A percentile compares a stretch with the other conserved stretches of the same genome.
These are phyloP conservation scores for Talaromyces sp. DNA, from an alignment of 2,329 filamentous ascomycete species.

Conservation along the genomic window DNA sequence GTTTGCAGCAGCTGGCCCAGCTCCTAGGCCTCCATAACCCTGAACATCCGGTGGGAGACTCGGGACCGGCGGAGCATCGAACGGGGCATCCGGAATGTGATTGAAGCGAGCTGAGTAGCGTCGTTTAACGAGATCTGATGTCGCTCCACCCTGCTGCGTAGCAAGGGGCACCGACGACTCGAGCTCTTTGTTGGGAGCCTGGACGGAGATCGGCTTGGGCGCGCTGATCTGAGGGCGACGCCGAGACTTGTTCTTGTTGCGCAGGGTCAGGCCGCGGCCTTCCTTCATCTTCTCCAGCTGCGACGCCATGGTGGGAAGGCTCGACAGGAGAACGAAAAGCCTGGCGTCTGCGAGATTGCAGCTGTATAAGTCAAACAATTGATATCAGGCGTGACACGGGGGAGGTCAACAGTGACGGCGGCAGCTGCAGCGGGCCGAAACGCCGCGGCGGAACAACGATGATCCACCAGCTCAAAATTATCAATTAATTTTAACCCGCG, in stretches of 20 bases:
- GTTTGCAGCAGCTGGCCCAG: conserved; percentile 38
- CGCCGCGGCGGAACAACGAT: conserved; percentile 34
- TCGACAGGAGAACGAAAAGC: conserved; percentile 7
- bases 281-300: conserved; percentile 37
- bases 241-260: conserved; percentile 56
- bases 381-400: not conserved
- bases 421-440: conserved; percentile 18
- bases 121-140: conserved; percentile 83
- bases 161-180: conserved; percentile 13
- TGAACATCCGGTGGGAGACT: conserved; percentile 55
- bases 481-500: conserved; percentile 6
- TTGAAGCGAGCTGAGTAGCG: conserved; percentile 93
- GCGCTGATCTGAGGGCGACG: conserved; percentile 57
- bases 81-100: conserved; percentile 64
- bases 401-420: not conserved
- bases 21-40: conserved; percentile 52
- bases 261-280: conserved; percentile 56
- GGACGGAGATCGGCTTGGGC: conserved; percentile 51
- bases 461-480: conserved; percentile 22
- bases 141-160: conserved; percentile 48
- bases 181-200: conserved; percentile 31
- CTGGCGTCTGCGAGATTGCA: too few species aligned
- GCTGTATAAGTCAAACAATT: not conserved
- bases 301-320: conserved; percentile 5
- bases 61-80: conserved; percentile 67